Conservation (phyloP, 306 rosid genomes). For the Hippophae tibetana region DNA sequence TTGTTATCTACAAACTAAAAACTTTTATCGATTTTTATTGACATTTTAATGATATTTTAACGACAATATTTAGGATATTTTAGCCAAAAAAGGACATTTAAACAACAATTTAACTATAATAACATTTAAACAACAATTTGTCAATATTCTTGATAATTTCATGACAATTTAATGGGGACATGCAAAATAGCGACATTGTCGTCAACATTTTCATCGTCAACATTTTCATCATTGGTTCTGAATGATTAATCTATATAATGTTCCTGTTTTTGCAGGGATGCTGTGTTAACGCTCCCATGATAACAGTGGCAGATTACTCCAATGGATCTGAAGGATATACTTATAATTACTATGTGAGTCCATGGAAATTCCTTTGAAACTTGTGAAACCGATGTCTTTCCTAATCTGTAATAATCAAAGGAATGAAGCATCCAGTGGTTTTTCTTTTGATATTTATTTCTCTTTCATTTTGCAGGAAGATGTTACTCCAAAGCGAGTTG, state of each 20-base stretch:
- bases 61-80: no score
- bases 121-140: no score
- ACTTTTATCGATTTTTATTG: no score
- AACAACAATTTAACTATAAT: no score
- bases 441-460: conserved; percentile 5
- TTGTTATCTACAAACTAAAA: no score
- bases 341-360: conserved; percentile 76
- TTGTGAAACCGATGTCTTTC: neutral
- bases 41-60: no score
- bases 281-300: conserved; percentile 98
- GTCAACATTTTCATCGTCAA: no score
- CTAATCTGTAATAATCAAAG: neutral
- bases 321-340: conserved; percentile 89
- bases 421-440: neutral
- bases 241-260: conserved; percentile 6
- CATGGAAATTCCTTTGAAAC: conserved; percentile 4
- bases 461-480: conserved; percentile 65
- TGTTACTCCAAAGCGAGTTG: conserved; percentile 70
- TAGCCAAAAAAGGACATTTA: no score
- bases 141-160: no score
- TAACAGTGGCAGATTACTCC: conserved; percentile 96
- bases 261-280: conserved; percentile 61
- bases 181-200: no score
- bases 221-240: neutral
- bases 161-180: no score